A percentile compares a stretch with the other conserved stretches of the same genome.
These are phyloP conservation scores for Eimeria necatrix DNA, from an alignment of 169 alveolate species.

Conservation along the genomic window DNA sequence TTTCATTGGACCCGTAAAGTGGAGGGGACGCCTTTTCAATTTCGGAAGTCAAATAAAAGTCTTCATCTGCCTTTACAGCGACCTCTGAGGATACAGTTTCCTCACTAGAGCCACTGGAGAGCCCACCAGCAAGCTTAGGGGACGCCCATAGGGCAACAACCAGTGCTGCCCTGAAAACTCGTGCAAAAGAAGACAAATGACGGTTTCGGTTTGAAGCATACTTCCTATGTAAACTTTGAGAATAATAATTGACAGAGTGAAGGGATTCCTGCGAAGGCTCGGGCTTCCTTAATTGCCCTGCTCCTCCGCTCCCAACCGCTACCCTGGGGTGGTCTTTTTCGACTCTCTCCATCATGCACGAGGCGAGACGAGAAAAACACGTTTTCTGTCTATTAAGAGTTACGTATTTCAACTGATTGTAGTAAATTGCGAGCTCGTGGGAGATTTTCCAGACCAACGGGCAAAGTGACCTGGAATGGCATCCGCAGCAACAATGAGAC, in stretches of 20 bases:
- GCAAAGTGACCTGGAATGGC: too few relatives aligned
- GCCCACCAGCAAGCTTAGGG: neutral
- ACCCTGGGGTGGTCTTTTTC: neutral
- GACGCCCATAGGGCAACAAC: neutral
- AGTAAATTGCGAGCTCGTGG: too few relatives aligned
- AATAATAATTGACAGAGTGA: too few relatives aligned
- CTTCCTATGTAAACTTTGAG: too few relatives aligned
- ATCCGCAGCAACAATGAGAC: too few relatives aligned
- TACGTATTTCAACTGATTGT: too few relatives aligned
- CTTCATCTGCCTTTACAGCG: neutral
- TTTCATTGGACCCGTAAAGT: neutral
- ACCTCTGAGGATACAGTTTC: neutral
- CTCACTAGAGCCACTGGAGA: neutral
- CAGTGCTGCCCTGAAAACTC: slow-evolving; percentile 25
- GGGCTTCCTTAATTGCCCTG: too few relatives aligned
- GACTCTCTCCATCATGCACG: neutral
- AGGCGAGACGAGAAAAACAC: neutral
- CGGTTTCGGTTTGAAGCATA: too few relatives aligned
- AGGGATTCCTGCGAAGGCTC: too few relatives aligned
- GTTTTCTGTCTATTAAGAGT: too few relatives aligned
- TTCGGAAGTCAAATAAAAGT: neutral
- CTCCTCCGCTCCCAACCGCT: neutral
- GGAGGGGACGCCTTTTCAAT: neutral
- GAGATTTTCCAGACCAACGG: too few relatives aligned
- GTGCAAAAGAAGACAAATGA: neutral